These are phyloP conservation scores for Hemileccinum impolitum DNA, from an alignment of 768 basidiomycete genomes.

Conservation along the genomic window DNA sequence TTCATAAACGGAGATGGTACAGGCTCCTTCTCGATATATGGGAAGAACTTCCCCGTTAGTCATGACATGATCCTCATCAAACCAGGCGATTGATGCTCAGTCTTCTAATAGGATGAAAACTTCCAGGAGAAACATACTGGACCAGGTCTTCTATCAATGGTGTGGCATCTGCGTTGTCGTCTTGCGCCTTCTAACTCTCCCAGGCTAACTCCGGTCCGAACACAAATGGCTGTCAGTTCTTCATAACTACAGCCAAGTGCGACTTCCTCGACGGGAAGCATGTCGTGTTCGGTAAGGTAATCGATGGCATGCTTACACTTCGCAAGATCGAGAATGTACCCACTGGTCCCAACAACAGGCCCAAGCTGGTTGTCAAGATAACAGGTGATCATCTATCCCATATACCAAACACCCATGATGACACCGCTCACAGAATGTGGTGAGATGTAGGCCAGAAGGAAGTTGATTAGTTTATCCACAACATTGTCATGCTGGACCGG, in stretches of 20 bases:
- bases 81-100: not conserved
- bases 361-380: constrained; percentile 86
- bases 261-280: constrained; percentile 96
- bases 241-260: constrained; percentile 92
- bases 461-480: not conserved
- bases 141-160: constrained; percentile 91
- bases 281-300: constrained; percentile 87
- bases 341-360: constrained; percentile 85
- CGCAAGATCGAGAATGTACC: constrained; percentile 96
- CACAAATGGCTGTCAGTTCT: constrained; percentile 98
- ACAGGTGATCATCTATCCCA: constrained; percentile 50
- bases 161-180: constrained; percentile 25
- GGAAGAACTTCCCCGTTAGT: constrained; percentile 84
- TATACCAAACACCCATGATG: not conserved
- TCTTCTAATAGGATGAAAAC: constrained; percentile 75
- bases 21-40: constrained; percentile 95
- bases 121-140: constrained; percentile 86
- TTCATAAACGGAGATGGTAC: constrained; percentile 95
- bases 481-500: not conserved
- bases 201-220: constrained; percentile 95
- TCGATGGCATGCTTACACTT: constrained; percentile 92
- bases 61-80: not conserved
- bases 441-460: constrained; percentile 50
- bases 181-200: constrained; percentile 2
- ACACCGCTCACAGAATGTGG: constrained; percentile 45